A percentile compares a stretch with the other conserved stretches of the same genome.
phyloP scores from a whole-genome alignment of 2,329 filamentous ascomycete genomes.

The Calonectria fujianensis region DNA sequence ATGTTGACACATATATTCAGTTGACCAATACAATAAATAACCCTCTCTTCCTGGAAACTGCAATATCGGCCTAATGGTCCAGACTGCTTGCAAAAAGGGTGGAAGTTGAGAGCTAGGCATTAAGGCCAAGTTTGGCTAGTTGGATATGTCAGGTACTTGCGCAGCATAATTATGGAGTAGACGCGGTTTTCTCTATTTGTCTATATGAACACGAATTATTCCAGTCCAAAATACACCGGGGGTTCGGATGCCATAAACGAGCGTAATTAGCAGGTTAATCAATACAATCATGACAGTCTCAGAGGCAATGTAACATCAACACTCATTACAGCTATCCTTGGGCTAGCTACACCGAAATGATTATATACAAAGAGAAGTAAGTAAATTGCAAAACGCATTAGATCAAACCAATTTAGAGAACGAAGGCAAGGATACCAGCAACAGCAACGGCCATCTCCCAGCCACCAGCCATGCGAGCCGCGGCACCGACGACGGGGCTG shows the following conservation, averaged over 20 bases:
- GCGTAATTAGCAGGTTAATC: background rate
- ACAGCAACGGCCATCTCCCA: background rate
- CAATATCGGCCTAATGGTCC: too few species aligned
- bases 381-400: background rate
- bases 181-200: background rate
- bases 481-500: background rate
- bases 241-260: background rate
- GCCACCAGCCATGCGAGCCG: background rate
- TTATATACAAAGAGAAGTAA: constrained; percentile 13
- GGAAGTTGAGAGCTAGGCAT: too few species aligned
- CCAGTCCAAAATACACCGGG: background rate
- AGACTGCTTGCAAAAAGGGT: too few species aligned
- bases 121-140: too few species aligned
- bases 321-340: constrained; percentile 19
- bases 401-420: background rate
- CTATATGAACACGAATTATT: background rate
- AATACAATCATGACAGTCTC: background rate
- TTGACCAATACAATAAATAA: too few species aligned
- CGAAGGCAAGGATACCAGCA: constrained; percentile 9
- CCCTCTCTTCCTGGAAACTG: too few species aligned
- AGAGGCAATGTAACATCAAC: background rate
- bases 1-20: too few species aligned
- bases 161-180: background rate
- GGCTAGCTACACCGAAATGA: constrained; percentile 5
- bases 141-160: too few species aligned